phyloP scores from a whole-genome alignment of 2,329 filamentous ascomycete genomes.

The Raffaelea arxii region DNA sequence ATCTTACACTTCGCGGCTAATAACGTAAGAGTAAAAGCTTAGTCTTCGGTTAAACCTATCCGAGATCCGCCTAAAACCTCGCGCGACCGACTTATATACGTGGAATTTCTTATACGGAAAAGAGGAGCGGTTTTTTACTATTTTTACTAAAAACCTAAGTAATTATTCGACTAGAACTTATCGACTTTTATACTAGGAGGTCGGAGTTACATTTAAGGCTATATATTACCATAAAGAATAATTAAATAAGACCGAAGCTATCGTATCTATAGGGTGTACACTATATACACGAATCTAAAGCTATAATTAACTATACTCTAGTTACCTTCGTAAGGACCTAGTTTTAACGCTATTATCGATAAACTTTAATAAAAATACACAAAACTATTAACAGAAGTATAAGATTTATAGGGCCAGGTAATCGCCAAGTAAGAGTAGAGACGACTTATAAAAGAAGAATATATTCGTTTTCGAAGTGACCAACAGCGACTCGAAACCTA shows the following conservation, averaged over 20 bases:
- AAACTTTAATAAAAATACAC: not conserved
- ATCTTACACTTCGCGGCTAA: not conserved
- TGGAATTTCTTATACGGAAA: not conserved
- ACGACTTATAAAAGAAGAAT: not conserved
- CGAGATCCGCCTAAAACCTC: not conserved
- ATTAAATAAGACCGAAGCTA: not conserved
- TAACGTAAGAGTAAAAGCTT: not conserved
- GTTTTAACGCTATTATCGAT: slow-evolving; percentile 1
- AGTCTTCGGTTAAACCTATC: not conserved
- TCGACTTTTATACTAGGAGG: not conserved
- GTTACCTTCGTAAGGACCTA: not conserved
- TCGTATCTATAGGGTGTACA: not conserved
- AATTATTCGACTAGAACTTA: not conserved
- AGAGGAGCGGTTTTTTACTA: not conserved
- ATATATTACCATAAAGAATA: not conserved
- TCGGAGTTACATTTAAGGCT: not conserved
- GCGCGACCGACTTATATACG: not conserved
- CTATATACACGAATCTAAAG: too few species aligned
- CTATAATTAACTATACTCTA: not conserved
- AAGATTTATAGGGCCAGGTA: not conserved
- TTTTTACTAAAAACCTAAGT: not conserved
- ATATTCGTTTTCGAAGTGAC: not conserved
- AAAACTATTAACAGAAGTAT: not conserved
- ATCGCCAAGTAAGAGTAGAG: not conserved
- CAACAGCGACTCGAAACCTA: not conserved